phyloP scores from a whole-genome alignment of 768 basidiomycete genomes.

The Hypholoma fasciculare region DNA sequence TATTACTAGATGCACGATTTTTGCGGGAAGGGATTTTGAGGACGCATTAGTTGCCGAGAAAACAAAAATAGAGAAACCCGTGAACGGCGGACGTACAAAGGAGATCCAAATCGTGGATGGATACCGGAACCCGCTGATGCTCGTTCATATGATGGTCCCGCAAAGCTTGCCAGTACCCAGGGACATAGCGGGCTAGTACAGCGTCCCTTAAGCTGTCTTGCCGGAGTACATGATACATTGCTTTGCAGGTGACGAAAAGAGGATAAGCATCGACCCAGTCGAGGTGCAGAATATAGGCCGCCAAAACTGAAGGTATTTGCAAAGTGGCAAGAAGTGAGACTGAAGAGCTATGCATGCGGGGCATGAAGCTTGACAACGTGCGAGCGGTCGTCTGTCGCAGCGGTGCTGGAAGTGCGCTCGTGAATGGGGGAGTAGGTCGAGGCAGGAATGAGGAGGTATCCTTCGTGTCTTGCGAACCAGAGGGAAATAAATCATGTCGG shows the following conservation, averaged over 20 bases:
- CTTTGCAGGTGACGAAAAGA: constrained; percentile 38
- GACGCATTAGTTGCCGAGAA: not conserved
- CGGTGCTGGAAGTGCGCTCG: constrained; percentile 5
- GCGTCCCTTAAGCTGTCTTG: constrained; percentile 31
- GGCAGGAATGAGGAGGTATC: not conserved
- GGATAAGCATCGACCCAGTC: constrained; percentile 40
- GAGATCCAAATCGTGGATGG: constrained; percentile 60
- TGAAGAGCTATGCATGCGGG: constrained; percentile 7
- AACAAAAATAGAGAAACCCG: constrained; percentile 11
- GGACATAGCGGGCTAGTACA: constrained; percentile 53
- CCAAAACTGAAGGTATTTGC: constrained; percentile 20
- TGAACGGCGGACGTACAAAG: constrained; percentile 51
- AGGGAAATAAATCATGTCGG: not conserved
- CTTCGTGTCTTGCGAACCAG: not conserved
- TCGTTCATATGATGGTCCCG: constrained; percentile 37
- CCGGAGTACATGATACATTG: constrained; percentile 29
- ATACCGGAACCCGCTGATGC: constrained; percentile 48
- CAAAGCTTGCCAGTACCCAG: constrained; percentile 51
- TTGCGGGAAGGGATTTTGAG: too few species aligned
- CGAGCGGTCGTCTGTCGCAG: constrained; percentile 8
- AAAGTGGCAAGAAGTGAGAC: constrained; percentile 16
- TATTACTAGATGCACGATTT: constrained; percentile 43
- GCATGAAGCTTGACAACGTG: constrained; percentile 18
- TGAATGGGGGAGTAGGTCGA: not conserved
- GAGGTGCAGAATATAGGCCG: constrained; percentile 29